A percentile compares a stretch with the other conserved stretches of the same genome.
Conservation (phyloP, 2,329 filamentous ascomycete genomes). For the Aspergillus ibericus region DNA sequence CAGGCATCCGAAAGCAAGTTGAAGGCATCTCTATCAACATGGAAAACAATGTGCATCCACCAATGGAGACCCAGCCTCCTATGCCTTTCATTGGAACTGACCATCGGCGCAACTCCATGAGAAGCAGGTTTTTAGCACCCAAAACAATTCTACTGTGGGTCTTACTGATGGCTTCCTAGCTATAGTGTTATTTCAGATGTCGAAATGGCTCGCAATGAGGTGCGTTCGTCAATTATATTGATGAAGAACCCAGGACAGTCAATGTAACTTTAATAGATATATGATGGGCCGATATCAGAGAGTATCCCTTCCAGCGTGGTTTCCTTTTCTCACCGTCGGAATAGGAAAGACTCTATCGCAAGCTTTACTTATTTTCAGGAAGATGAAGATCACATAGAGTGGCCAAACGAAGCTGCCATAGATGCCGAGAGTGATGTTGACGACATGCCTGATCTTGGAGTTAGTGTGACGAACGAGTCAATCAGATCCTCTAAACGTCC, state of each 20-base stretch:
- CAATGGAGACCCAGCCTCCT: slow-evolving; percentile 22
- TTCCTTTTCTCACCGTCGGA: slow-evolving; percentile 83
- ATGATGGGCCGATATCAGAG: slow-evolving; percentile 89
- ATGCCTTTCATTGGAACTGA: slow-evolving; percentile 23
- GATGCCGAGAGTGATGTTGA: slow-evolving; percentile 47
- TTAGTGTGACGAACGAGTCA: slow-evolving; percentile 39
- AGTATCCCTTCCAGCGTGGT: slow-evolving; percentile 92
- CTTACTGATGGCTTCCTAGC: slow-evolving; percentile 34
- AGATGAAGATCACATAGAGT: slow-evolving; percentile 62
- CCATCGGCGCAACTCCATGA: slow-evolving; percentile 38
- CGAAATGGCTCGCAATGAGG: slow-evolving; percentile 98
- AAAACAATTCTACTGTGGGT: neutral
- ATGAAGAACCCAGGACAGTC: neutral
- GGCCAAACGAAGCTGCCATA: slow-evolving; percentile 51
- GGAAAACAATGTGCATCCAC: slow-evolving; percentile 30
- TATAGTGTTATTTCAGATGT: slow-evolving; percentile 87
- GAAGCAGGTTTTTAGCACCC: slow-evolving; percentile 36
- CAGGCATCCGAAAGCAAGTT: neutral
- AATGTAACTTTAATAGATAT: slow-evolving; percentile 55
- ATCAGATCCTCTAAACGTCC: slow-evolving; percentile 33
- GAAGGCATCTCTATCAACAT: slow-evolving; percentile 22
- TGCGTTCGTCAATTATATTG: slow-evolving; percentile 40
- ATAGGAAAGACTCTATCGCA: slow-evolving; percentile 76
- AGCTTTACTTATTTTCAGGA: slow-evolving; percentile 86
- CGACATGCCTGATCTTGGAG: slow-evolving; percentile 41